A percentile compares a stretch with the other conserved stretches of the same genome.
Evolutionary conservation across 441 rosid genomes (phyloP).

Genomic region (Corymbia calophylla): DNA sequence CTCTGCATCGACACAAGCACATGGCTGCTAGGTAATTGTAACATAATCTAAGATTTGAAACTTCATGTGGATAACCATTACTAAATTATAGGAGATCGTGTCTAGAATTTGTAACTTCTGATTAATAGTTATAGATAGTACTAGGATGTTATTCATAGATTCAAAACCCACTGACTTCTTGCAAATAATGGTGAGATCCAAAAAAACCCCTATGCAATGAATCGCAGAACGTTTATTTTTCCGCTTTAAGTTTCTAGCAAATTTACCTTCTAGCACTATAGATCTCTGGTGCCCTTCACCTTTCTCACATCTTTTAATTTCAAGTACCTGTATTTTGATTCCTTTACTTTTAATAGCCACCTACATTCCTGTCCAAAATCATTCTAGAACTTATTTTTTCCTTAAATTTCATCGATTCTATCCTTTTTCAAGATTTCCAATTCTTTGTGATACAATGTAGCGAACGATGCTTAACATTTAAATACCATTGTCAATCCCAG

Average conservation of each 20-base stretch:
- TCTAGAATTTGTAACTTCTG: no score
- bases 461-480: neutral
- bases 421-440: neutral
- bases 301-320: neutral
- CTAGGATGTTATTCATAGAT: rapidly evolving
- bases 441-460: neutral
- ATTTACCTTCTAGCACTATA: neutral
- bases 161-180: neutral
- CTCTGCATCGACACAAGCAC: no score
- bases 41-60: no score
- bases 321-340: neutral
- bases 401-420: neutral
- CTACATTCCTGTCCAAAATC: neutral
- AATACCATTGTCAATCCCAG: neutral
- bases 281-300: rapidly evolving
- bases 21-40: no score
- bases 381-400: neutral
- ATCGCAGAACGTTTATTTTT: neutral
- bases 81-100: no score
- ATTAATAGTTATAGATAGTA: neutral
- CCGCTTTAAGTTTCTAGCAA: neutral
- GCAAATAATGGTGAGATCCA: neutral
- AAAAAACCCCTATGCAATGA: neutral
- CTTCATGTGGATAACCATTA: no score
- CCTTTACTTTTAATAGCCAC: neutral